These are phyloP conservation scores for Lactarius hatsudake DNA, from an alignment of 768 basidiomycete species.

Conservation along the genomic window DNA sequence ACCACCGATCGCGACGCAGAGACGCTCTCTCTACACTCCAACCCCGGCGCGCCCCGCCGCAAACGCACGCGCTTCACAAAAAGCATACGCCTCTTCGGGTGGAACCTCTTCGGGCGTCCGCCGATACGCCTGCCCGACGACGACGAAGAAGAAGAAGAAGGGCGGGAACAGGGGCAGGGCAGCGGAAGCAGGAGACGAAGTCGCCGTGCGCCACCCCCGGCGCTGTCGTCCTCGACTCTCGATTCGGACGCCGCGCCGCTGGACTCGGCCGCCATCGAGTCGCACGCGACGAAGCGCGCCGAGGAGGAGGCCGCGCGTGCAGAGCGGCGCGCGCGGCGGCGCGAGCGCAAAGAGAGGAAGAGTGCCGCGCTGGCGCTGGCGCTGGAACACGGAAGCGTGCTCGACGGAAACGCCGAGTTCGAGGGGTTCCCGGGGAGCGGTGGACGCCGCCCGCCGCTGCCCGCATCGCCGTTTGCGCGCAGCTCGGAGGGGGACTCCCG, in stretches of 20 bases:
- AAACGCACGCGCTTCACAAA: constrained; percentile 32
- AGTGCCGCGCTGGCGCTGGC: constrained; percentile 41
- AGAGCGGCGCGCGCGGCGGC: constrained; percentile 45
- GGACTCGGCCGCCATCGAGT: constrained; percentile 53
- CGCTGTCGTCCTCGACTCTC: constrained; percentile 45
- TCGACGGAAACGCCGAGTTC: constrained; percentile 42
- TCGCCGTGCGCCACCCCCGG: constrained; percentile 20
- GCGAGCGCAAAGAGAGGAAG: constrained; percentile 46
- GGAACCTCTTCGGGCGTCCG: constrained; percentile 60
- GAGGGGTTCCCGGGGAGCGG: constrained; percentile 67
- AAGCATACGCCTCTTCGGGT: constrained; percentile 61
- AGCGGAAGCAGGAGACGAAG: not conserved
- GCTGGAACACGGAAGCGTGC: constrained; percentile 30
- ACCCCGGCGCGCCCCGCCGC: constrained; percentile 40
- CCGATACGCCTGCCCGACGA: constrained; percentile 61
- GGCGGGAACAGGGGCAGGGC: not conserved
- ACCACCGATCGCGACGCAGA: constrained; percentile 48
- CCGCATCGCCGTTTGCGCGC: constrained; percentile 27
- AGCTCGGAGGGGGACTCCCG: constrained; percentile 13
- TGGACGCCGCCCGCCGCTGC: constrained; percentile 1
- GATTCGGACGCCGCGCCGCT: constrained; percentile 72
- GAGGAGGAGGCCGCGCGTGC: constrained; percentile 39
- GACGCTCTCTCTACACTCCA: constrained; percentile 65
- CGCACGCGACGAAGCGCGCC: constrained; percentile 37
- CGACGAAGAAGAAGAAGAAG: constrained; percentile 41